Conservation (phyloP, 805 yeast species). For the Cyberlindnera amylophila region DNA sequence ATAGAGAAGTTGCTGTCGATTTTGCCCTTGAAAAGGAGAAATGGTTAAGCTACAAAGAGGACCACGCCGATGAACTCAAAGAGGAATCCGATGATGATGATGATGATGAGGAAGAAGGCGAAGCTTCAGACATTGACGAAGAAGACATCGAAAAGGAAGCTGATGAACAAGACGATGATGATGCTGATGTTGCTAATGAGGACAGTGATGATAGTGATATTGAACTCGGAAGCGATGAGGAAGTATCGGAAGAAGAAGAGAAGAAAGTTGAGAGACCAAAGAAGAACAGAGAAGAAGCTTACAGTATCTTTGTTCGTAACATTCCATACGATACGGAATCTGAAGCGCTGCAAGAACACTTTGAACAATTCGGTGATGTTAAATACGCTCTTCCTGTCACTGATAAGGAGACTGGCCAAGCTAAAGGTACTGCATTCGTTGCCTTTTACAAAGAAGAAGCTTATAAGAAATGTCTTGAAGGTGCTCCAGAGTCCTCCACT, state of each 20-base stretch:
- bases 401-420: conserved; percentile 79
- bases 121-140: conserved; percentile 27
- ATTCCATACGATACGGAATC: conserved; percentile 91
- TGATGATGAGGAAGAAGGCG: conserved; percentile 31
- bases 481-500: conserved; percentile 72
- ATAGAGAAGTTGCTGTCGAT: conserved; percentile 90
- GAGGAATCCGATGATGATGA: conserved; percentile 38
- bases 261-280: conserved; percentile 34
- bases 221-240: conserved; percentile 33
- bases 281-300: conserved; percentile 62
- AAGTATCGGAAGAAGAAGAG: conserved; percentile 27
- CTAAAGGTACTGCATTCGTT: conserved; percentile 94
- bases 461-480: conserved; percentile 61
- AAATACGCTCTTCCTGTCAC: conserved; percentile 91
- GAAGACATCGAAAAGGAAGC: conserved; percentile 17
- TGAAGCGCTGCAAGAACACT: conserved; percentile 75
- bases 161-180: conserved; percentile 27
- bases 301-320: conserved; percentile 82
- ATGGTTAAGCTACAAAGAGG: conserved; percentile 63
- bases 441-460: conserved; percentile 67
- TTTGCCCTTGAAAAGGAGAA: conserved; percentile 84
- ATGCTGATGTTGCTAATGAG: conserved; percentile 27
- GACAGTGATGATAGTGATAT: conserved; percentile 26
- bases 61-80: conserved; percentile 38
- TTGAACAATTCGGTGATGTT: conserved; percentile 76